Evolutionary conservation across 169 alveolate species (phyloP).

Genomic region (Perkinsus chesapeaki): DNA sequence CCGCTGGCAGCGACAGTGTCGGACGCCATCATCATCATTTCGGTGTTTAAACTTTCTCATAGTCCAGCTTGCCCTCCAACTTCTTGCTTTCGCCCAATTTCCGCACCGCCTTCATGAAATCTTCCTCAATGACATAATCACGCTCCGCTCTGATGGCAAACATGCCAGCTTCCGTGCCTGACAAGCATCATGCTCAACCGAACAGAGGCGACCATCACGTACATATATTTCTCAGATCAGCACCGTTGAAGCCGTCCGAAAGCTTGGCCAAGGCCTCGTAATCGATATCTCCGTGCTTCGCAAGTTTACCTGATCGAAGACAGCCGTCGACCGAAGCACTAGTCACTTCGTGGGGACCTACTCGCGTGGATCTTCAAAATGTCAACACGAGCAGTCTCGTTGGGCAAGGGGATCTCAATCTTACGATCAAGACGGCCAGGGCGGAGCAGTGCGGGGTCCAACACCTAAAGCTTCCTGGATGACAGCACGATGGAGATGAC

Average conservation of each 20-base stretch:
- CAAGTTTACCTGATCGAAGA: slow-evolving; percentile 49
- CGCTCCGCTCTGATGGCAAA: slow-evolving; percentile 96
- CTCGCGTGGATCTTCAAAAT: slow-evolving; percentile 92
- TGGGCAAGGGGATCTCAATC: slow-evolving; percentile 98
- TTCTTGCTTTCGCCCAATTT: slow-evolving; percentile 91
- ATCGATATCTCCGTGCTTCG: slow-evolving; percentile 91
- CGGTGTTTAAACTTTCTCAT: slow-evolving; percentile 60
- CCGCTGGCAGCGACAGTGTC: too few relatives aligned
- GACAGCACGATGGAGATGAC: background rate
- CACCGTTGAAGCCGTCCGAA: slow-evolving; percentile 97
- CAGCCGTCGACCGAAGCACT: background rate
- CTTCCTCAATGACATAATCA: slow-evolving; percentile 96
- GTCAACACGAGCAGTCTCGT: slow-evolving; percentile 89
- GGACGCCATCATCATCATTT: background rate
- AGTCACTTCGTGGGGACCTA: background rate
- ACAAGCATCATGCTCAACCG: background rate
- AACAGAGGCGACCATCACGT: slow-evolving; percentile 34
- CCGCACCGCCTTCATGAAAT: slow-evolving; percentile 93
- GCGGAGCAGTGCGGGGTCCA: slow-evolving; percentile 98
- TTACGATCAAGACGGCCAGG: slow-evolving; percentile 99
- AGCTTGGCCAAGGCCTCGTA: slow-evolving; percentile 87
- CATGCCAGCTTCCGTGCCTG: slow-evolving; percentile 63
- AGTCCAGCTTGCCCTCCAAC: slow-evolving; percentile 90
- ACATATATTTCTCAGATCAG: slow-evolving; percentile 98
- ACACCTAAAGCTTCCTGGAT: background rate